Base-by-base conservation (phyloP, 2,329 filamentous ascomycete genomes). In the Cryphonectria carpinicola region DNA sequence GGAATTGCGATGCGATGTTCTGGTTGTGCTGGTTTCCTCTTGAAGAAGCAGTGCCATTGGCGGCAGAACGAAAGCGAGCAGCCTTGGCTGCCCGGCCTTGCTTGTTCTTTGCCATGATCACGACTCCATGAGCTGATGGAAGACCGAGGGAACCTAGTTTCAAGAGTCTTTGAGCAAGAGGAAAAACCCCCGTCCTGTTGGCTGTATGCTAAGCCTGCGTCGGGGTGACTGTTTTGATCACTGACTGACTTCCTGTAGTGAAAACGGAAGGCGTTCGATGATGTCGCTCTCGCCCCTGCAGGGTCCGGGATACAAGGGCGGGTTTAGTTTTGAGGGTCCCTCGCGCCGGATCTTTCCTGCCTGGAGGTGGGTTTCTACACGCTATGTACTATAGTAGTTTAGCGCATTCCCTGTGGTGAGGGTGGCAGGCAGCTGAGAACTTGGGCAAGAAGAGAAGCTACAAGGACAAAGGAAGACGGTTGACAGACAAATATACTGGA, bases 11-110 rank as follows among this genome's bases (percentile, higher is more conserved):
- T 66, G 56, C 72, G 56, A 49, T 69, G 22, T 67, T 65, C 54
- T 71, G 72, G 62, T 28, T 28, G 32, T 66, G 22, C 43, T 63
- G 58, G 46, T 43, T 46, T 28, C 28, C 32, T 25, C 41, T 17
- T 39, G 49, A 60, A 49, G 65, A 39, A 41, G 43, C 54, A 37
- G 63, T 3, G 49, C 25, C 66, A 60, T 65, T 65, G 63, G 63
- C 67, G 19, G 68, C n/a, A 67, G 71, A 63, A 37, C 72, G 74
- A 52, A 71, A 70, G 43, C 72, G 74, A 66, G 70, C 71, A 63
- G 70, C 61, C 39, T 74, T 77, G 60, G 69, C 64, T n/a, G 72
- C 73, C 14, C 64, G 72, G 37, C 75, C 75, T 69, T 75, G 77
- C 72, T 71, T 76, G 49, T 70, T 71, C 70, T 69, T 76, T 63